These are phyloP conservation scores for Pythium monospermum DNA, from an alignment of 352 stramenopile species.

Conservation along the genomic window DNA sequence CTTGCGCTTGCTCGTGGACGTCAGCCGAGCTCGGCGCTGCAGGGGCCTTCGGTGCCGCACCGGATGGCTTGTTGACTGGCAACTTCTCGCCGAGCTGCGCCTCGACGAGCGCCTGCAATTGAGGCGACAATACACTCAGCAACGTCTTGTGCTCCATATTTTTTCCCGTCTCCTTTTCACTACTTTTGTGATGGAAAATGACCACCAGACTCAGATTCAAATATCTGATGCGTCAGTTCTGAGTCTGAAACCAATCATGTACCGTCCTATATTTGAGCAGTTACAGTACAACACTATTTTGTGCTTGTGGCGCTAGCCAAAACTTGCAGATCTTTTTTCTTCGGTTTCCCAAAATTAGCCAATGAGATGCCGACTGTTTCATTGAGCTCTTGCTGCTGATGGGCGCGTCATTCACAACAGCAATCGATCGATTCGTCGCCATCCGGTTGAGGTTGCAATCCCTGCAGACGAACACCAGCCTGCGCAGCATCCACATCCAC, in stretches of 20 bases:
- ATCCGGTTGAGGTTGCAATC: neutral
- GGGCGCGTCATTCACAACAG: too few species aligned
- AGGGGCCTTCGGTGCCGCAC: too few species aligned
- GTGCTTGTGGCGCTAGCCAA: slow-evolving; percentile 22
- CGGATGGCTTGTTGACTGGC: slow-evolving; percentile 15
- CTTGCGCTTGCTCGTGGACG: too few species aligned
- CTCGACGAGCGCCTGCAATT: slow-evolving; percentile 61
- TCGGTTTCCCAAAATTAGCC: too few species aligned
- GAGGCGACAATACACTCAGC: slow-evolving; percentile 51
- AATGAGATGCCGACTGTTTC: slow-evolving; percentile 9
- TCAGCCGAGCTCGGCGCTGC: too few species aligned
- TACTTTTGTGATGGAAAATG: neutral
- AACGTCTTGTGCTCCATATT: slow-evolving; percentile 28
- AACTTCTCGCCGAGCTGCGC: slow-evolving; percentile 45
- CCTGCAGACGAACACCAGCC: neutral
- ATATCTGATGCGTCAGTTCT: neutral
- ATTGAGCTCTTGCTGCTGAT: too few species aligned
- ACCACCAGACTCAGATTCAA: neutral
- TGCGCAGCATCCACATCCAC: neutral
- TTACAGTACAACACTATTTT: neutral
- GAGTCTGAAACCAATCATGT: slow-evolving; percentile 6
- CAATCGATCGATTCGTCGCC: too few species aligned
- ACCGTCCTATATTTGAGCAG: neutral
- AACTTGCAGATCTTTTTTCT: slow-evolving; percentile 20
- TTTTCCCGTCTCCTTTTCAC: neutral